These are phyloP conservation scores for Lotmaria passim DNA, from an alignment of 208 protist genomes.

Conservation along the genomic window DNA sequence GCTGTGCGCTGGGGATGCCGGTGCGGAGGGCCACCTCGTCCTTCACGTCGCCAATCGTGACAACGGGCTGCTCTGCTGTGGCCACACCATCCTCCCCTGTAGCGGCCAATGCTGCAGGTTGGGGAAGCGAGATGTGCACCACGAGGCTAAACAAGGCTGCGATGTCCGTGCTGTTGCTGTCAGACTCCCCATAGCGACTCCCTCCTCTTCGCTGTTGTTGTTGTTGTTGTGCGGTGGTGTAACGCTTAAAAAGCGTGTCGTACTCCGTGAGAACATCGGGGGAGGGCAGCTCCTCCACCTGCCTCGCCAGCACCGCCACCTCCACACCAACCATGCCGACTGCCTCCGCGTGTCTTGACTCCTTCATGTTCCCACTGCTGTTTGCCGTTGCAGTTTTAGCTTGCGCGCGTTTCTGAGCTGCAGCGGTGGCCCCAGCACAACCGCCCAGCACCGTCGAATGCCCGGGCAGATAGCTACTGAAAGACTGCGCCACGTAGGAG, in stretches of 20 bases:
- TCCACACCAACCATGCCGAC: constrained; percentile 2
- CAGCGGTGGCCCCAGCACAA: background rate
- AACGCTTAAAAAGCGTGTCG: constrained; percentile 7
- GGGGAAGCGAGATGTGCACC: constrained; percentile 1
- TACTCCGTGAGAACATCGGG: constrained; percentile 26
- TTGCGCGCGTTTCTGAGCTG: background rate
- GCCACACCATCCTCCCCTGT: background rate
- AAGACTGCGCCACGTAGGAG: constrained; percentile 26
- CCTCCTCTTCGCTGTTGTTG: background rate
- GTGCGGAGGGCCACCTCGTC: constrained; percentile 46
- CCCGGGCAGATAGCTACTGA: constrained; percentile 11
- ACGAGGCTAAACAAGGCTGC: constrained; percentile 21
- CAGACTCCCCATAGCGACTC: too few species aligned
- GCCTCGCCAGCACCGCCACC: constrained; percentile 17
- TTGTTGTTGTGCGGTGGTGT: background rate
- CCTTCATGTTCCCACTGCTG: too few species aligned
- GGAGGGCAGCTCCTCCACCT: constrained; percentile 4
- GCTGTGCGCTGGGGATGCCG: constrained; percentile 34
- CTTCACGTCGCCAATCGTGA: constrained; percentile 56
- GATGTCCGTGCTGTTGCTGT: background rate
- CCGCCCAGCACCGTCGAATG: constrained; percentile 10
- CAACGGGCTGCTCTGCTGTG: background rate
- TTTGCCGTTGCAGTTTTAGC: background rate
- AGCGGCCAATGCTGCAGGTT: background rate
- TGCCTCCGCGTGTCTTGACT: too few species aligned